Conservation (phyloP, 805 yeast genomes). For the Candida suzukii region DNA sequence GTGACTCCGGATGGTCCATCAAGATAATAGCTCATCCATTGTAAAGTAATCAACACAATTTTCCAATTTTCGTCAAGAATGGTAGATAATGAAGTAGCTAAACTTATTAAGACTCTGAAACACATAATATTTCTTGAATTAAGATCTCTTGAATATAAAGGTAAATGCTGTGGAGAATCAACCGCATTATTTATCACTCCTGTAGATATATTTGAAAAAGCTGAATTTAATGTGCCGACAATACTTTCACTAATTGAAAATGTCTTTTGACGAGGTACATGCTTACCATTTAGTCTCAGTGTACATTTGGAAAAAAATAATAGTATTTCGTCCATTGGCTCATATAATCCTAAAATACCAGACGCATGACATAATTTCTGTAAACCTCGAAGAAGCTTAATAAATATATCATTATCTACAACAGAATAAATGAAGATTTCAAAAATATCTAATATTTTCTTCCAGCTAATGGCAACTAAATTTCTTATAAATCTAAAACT, state of each 20-base stretch:
- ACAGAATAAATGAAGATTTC: slow-evolving; percentile 54
- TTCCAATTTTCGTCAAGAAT: slow-evolving; percentile 64
- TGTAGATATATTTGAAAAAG: slow-evolving; percentile 29
- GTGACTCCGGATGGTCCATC: slow-evolving; percentile 48
- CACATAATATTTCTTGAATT: slow-evolving; percentile 68
- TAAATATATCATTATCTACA: slow-evolving; percentile 66
- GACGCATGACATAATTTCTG: slow-evolving; percentile 80
- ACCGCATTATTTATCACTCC: slow-evolving; percentile 18
- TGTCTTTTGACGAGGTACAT: slow-evolving; percentile 26
- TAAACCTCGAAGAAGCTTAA: slow-evolving; percentile 57
- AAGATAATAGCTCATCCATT: slow-evolving; percentile 71
- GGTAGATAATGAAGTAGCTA: slow-evolving; percentile 79
- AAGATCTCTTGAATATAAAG: slow-evolving; percentile 36
- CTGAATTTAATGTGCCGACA: slow-evolving; percentile 43
- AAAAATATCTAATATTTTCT: slow-evolving; percentile 35
- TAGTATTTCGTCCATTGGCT: slow-evolving; percentile 52
- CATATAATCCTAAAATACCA: slow-evolving; percentile 58
- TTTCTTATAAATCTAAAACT: slow-evolving; percentile 12
- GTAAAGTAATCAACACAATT: slow-evolving; percentile 53
- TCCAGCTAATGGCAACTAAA: slow-evolving; percentile 30
- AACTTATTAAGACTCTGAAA: slow-evolving; percentile 68
- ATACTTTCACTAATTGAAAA: slow-evolving; percentile 42
- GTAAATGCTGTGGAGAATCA: slow-evolving; percentile 2
- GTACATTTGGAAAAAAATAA: slow-evolving; percentile 38
- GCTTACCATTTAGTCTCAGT: slow-evolving; percentile 30